phyloP scores from a whole-genome alignment of 2,329 filamentous ascomycete species.

The Pleochaeta shiraiana region DNA sequence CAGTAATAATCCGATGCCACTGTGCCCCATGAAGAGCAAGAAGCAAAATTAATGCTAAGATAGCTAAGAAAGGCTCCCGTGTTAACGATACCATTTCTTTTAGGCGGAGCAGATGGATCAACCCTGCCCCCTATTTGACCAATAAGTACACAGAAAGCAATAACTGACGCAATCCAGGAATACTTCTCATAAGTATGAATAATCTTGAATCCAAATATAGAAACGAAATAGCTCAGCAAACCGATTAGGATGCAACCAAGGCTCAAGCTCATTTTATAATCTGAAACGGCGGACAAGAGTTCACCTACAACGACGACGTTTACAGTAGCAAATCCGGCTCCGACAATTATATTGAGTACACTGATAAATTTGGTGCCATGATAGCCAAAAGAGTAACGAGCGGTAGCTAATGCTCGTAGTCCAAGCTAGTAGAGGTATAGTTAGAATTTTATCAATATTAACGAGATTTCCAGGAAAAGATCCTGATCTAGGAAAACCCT shows the following conservation, averaged over 20 bases:
- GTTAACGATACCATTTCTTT: conserved; percentile 18
- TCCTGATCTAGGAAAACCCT: neutral
- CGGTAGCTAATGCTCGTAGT: conserved; percentile 23
- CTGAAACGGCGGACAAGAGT: conserved; percentile 16
- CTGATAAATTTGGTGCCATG: conserved; percentile 27
- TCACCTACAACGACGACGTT: conserved; percentile 26
- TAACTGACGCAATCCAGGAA: conserved; percentile 26
- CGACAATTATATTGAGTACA: conserved; percentile 25
- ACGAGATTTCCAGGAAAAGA: too few relatives aligned
- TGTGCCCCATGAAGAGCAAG: conserved; percentile 16
- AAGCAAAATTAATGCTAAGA: conserved; percentile 15
- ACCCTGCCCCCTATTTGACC: conserved; percentile 24
- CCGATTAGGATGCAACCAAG: conserved; percentile 18
- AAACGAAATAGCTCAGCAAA: conserved; percentile 14
- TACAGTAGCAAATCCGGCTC: conserved; percentile 21
- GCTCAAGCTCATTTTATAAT: conserved; percentile 22
- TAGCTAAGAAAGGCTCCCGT: conserved; percentile 17
- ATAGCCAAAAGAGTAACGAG: conserved; percentile 28
- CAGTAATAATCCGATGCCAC: conserved; percentile 18
- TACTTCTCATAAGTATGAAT: conserved; percentile 27
- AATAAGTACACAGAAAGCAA: conserved; percentile 26
- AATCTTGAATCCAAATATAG: conserved; percentile 19
- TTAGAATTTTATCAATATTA: conserved; percentile 3
- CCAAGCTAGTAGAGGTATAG: conserved; percentile 13
- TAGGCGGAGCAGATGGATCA: conserved; percentile 19